Conservation (phyloP, 176 grass and related monocot genomes). For the Hordeum marinum region DNA sequence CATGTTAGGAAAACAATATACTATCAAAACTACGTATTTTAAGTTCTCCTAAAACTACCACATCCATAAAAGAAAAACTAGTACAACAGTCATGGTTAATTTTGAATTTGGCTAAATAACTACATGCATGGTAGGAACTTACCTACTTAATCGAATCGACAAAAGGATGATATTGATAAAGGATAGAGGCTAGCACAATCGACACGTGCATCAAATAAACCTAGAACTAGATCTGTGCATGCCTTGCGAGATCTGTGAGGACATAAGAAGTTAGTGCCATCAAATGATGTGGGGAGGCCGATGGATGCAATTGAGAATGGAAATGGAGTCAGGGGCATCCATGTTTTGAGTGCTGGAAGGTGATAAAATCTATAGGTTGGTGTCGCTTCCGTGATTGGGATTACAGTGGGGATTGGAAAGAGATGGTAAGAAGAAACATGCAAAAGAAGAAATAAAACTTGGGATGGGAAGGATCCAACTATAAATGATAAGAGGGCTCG, state of each 20-base stretch:
- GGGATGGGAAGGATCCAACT: too few species aligned
- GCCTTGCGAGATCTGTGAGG: neutral
- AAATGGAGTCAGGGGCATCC: neutral
- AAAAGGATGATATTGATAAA: neutral
- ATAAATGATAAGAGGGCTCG: too few species aligned
- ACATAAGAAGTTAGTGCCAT: neutral
- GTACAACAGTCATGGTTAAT: too few species aligned
- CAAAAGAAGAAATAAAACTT: neutral
- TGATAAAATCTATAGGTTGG: neutral
- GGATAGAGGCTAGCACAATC: neutral
- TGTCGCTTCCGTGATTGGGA: neutral
- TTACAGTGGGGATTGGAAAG: neutral
- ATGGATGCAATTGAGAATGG: neutral
- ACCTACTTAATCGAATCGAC: neutral
- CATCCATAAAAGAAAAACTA: too few species aligned
- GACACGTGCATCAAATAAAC: neutral
- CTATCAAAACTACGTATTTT: too few species aligned
- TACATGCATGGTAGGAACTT: neutral
- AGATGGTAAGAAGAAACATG: neutral
- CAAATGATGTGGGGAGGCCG: neutral
- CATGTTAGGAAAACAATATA: too few species aligned
- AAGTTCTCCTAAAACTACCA: too few species aligned
- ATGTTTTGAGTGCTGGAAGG: neutral
- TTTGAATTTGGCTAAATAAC: too few species aligned
- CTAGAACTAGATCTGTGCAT: neutral